A percentile compares a stretch with the other conserved stretches of the same genome.
phyloP scores from a whole-genome alignment of 495 filamentous ascomycete genomes.

The Paragyromitra xinjiangensis region DNA sequence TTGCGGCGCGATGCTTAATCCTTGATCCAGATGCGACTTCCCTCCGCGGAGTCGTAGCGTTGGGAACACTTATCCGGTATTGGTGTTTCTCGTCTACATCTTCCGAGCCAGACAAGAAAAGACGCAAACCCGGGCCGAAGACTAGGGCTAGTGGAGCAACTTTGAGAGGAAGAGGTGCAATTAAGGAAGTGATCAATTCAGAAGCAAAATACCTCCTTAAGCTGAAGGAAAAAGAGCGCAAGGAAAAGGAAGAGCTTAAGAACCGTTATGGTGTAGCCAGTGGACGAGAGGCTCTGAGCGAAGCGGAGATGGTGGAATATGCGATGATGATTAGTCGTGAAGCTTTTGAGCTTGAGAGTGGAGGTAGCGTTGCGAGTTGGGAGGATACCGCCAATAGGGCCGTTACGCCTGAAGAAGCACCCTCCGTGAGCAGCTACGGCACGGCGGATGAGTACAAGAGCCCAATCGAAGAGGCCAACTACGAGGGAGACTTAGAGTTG shows the following conservation, averaged over 20 bases:
- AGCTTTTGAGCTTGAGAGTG: constrained; percentile 65
- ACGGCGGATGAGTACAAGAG: constrained; percentile 59
- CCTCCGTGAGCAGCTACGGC: constrained; percentile 58
- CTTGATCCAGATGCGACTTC: constrained; percentile 89
- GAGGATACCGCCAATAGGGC: constrained; percentile 36
- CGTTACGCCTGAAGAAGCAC: constrained; percentile 39
- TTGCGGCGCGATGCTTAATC: constrained; percentile 81
- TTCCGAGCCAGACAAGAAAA: constrained; percentile 61
- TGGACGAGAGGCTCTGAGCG: constrained; percentile 78
- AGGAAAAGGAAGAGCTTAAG: constrained; percentile 68
- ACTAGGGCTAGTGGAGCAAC: constrained; percentile 67
- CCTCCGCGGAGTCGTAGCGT: constrained; percentile 88
- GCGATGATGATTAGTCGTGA: constrained; percentile 89
- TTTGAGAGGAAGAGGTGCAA: constrained; percentile 68
- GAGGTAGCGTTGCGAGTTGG: constrained; percentile 19
- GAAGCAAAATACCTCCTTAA: constrained; percentile 68
- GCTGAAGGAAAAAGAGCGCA: constrained; percentile 68
- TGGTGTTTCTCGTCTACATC: constrained; percentile 87
- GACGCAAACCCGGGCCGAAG: constrained; percentile 58
- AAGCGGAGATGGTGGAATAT: constrained; percentile 90
- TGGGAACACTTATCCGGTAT: constrained; percentile 86
- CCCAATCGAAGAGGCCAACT: constrained; percentile 59
- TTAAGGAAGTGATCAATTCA: constrained; percentile 78
- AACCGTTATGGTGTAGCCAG: constrained; percentile 82
- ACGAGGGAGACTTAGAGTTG: constrained; percentile 81